Conservation (phyloP, 257 asterid genomes). For the Plantago elongata region DNA sequence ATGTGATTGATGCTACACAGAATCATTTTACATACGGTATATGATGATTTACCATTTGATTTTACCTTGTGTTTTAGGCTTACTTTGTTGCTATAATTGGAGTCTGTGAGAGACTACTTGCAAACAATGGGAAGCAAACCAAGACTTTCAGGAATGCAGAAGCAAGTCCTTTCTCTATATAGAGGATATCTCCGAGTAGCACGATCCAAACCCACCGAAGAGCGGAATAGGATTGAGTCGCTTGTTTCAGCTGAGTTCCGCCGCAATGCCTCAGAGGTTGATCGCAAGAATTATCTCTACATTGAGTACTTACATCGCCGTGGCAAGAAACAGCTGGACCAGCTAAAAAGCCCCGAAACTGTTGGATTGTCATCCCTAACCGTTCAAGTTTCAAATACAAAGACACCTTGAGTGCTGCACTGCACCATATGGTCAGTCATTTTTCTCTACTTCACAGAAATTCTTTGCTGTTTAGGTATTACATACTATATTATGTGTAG, state of each 20-base stretch:
- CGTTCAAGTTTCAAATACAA: conserved; percentile 32
- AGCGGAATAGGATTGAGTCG: conserved; percentile 45
- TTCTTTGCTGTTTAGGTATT: too few species aligned
- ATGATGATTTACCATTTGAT: too few species aligned
- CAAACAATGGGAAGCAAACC: conserved; percentile 52
- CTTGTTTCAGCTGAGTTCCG: conserved; percentile 64
- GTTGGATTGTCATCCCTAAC: conserved; percentile 58
- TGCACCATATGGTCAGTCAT: not conserved
- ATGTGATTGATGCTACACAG: too few species aligned
- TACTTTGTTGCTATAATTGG: too few species aligned
- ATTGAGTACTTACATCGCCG: conserved; percentile 73
- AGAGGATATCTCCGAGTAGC: conserved; percentile 83
- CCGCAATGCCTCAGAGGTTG: not conserved
- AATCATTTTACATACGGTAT: too few species aligned
- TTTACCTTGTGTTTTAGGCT: too few species aligned
- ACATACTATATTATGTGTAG: too few species aligned
- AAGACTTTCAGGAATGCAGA: conserved; percentile 85
- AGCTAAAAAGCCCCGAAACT: conserved; percentile 62
- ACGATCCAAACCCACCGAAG: conserved; percentile 63
- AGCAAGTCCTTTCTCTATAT: conserved; percentile 77
- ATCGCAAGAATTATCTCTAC: conserved; percentile 60
- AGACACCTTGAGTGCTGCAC: conserved; percentile 15
- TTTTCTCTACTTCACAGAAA: not conserved
- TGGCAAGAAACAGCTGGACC: conserved; percentile 81
- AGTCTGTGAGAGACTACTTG: too few species aligned